phyloP scores from a whole-genome alignment of 2,329 filamentous ascomycete genomes.

The Pyrenochaeta sp. region DNA sequence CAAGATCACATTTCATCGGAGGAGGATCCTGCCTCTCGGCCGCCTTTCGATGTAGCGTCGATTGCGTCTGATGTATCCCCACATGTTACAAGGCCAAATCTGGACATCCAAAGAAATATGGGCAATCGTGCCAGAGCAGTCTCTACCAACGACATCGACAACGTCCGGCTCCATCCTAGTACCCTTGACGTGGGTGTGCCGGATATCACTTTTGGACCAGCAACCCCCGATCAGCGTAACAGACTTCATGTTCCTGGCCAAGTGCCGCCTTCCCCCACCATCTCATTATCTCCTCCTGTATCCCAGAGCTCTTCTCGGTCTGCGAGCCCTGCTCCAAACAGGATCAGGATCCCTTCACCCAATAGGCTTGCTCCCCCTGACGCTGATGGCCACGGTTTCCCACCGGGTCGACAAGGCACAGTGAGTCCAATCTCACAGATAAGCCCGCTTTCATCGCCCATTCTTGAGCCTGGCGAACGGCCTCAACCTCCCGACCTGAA shows the following conservation, averaged over 20 bases:
- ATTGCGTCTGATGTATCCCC: slow-evolving; percentile 26
- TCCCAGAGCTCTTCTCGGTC: slow-evolving; percentile 39
- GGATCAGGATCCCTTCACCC: slow-evolving; percentile 25
- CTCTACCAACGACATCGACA: slow-evolving; percentile 65
- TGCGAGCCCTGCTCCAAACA: slow-evolving; percentile 35
- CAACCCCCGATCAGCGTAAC: slow-evolving; percentile 38
- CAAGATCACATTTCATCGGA: slow-evolving; percentile 56
- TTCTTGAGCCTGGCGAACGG: slow-evolving; percentile 25
- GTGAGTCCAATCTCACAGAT: too few species aligned
- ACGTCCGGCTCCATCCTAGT: slow-evolving; percentile 54
- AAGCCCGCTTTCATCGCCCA: slow-evolving; percentile 38
- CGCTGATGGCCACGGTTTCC: slow-evolving; percentile 29
- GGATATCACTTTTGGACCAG: slow-evolving; percentile 45
- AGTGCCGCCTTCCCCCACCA: slow-evolving; percentile 45
- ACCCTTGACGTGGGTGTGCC: slow-evolving; percentile 36
- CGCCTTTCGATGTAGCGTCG: slow-evolving; percentile 43
- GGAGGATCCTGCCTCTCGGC: slow-evolving; percentile 56
- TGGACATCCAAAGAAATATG: slow-evolving; percentile 38
- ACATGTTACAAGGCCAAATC: slow-evolving; percentile 29
- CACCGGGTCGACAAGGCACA: slow-evolving; percentile 24
- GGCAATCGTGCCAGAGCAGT: slow-evolving; percentile 59
- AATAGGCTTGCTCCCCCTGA: slow-evolving; percentile 50
- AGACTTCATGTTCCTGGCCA: slow-evolving; percentile 13
- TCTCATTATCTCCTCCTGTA: slow-evolving; percentile 50
- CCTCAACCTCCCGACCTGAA: slow-evolving; percentile 48